phyloP scores from a whole-genome alignment of 768 basidiomycete species.

The Rhodosporidiobolus sp. region DNA sequence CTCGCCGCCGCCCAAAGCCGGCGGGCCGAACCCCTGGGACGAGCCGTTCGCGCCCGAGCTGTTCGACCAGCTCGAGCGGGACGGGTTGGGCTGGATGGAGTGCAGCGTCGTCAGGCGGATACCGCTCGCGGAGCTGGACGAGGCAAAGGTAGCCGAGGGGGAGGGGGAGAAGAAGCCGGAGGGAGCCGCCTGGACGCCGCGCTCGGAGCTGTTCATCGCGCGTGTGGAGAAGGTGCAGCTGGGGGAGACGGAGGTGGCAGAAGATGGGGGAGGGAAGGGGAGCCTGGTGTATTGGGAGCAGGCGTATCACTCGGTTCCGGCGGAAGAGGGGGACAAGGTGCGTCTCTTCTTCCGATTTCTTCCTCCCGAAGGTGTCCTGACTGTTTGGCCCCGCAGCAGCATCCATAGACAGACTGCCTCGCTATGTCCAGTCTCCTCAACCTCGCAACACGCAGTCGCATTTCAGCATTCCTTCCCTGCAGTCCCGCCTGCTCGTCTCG shows the following conservation, averaged over 20 bases:
- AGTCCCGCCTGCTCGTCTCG: no score
- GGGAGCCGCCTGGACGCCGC: conserved; percentile 42
- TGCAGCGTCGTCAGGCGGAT: conserved; percentile 68
- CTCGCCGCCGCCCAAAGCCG: conserved; percentile 47
- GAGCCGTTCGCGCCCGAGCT: conserved; percentile 58
- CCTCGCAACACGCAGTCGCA: no score
- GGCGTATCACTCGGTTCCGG: conserved; percentile 1
- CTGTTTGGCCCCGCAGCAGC: no score
- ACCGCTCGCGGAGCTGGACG: conserved; percentile 57
- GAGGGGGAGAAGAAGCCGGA: conserved; percentile 14
- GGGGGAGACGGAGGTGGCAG: conserved; percentile 22
- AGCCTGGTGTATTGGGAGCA: conserved; percentile 28
- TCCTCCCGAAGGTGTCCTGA: no score
- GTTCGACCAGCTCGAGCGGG: conserved; percentile 5
- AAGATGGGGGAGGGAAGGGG: conserved; percentile 29
- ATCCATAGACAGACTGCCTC: no score
- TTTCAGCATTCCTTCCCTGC: no score
- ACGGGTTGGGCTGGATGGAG: conserved; percentile 66
- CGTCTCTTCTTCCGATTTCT: not conserved
- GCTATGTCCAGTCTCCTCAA: no score
- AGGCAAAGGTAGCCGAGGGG: conserved; percentile 15
- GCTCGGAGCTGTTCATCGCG: conserved; percentile 68
- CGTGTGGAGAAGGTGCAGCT: conserved; percentile 65
- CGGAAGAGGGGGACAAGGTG: not conserved
- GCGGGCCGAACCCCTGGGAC: conserved; percentile 54